Conservation (phyloP, 805 yeast genomes). For the Lachancea dasiensis region DNA sequence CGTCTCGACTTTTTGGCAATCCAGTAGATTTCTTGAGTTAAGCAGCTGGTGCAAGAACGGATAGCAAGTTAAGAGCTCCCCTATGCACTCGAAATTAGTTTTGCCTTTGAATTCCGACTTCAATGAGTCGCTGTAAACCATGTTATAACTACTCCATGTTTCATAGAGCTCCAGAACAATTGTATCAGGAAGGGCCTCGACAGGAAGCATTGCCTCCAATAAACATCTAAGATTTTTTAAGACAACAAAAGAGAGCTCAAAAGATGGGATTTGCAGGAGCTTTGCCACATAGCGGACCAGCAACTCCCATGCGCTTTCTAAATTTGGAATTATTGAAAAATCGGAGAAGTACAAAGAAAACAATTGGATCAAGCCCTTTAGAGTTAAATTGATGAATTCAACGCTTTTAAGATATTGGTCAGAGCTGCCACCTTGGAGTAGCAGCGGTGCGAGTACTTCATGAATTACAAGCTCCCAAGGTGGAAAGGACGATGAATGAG, state of each 20-base stretch:
- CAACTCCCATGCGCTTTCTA: constrained; percentile 47
- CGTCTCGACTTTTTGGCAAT: constrained; percentile 37
- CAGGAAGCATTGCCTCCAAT: constrained; percentile 39
- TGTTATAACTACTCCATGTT: constrained; percentile 45
- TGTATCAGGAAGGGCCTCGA: constrained; percentile 27
- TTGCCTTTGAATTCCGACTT: constrained; percentile 23
- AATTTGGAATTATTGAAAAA: constrained; percentile 22
- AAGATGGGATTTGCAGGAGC: constrained; percentile 39
- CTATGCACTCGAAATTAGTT: constrained; percentile 54
- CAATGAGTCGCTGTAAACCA: constrained; percentile 39
- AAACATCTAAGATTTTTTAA: constrained; percentile 50
- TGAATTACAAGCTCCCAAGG: constrained; percentile 66
- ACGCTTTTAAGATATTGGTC: constrained; percentile 41
- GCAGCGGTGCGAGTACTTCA: constrained; percentile 54
- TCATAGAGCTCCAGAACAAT: constrained; percentile 37
- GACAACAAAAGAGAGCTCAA: constrained; percentile 41
- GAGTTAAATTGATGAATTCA: constrained; percentile 56
- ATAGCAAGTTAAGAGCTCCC: constrained; percentile 50
- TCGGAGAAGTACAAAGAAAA: constrained; percentile 47
- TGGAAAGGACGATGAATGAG: constrained; percentile 54
- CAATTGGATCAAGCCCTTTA: constrained; percentile 61
- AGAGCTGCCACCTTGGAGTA: constrained; percentile 27
- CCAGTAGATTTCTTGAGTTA: constrained; percentile 27
- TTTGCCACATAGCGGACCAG: constrained; percentile 45
- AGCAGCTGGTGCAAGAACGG: constrained; percentile 40